Percentiles rank a stretch among this genome's conserved stretches.
phyloP scores from a whole-genome alignment of 495 filamentous ascomycete species.

The Tuber aestivum region DNA sequence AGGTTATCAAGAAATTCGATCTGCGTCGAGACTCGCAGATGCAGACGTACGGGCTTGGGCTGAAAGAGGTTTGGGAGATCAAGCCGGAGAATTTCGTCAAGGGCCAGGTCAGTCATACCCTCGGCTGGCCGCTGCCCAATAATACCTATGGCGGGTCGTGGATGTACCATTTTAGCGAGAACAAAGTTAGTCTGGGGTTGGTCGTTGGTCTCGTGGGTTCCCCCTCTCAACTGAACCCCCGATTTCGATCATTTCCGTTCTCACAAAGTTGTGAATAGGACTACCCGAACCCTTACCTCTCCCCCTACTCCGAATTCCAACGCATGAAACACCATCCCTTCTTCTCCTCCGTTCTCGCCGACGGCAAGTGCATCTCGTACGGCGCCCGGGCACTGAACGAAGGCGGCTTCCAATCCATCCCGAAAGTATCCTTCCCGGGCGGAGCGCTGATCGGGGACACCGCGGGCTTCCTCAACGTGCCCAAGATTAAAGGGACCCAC shows the following conservation, averaged over 20 bases:
- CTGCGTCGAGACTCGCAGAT: conserved; percentile 79
- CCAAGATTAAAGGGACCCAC: conserved; percentile 97
- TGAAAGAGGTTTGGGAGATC: conserved; percentile 98
- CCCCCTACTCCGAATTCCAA: conserved; percentile 93
- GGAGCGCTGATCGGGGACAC: conserved; percentile 94
- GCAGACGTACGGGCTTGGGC: conserved; percentile 88
- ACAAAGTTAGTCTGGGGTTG: conserved; percentile 86
- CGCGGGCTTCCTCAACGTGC: conserved; percentile 94
- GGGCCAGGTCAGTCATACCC: conserved; percentile 78
- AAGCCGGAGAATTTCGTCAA: conserved; percentile 84
- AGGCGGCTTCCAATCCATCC: conserved; percentile 95
- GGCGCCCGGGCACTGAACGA: conserved; percentile 89
- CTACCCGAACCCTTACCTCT: conserved; percentile 94
- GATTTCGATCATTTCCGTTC: conserved; percentile 3
- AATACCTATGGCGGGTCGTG: conserved; percentile 94
- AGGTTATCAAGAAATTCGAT: conserved; percentile 92
- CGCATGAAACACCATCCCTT: conserved; percentile 97
- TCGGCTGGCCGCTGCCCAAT: conserved; percentile 84
- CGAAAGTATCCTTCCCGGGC: conserved; percentile 91
- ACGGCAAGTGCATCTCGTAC: conserved; percentile 96
- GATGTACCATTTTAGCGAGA: conserved; percentile 99
- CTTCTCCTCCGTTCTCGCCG: conserved; percentile 73
- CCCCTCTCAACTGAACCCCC: neutral
- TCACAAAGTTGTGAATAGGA: conserved; percentile 47
- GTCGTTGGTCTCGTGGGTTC: conserved; percentile 67